These are phyloP conservation scores for Penicillium canescens DNA, from an alignment of 495 filamentous ascomycete species.

Conservation along the genomic window DNA sequence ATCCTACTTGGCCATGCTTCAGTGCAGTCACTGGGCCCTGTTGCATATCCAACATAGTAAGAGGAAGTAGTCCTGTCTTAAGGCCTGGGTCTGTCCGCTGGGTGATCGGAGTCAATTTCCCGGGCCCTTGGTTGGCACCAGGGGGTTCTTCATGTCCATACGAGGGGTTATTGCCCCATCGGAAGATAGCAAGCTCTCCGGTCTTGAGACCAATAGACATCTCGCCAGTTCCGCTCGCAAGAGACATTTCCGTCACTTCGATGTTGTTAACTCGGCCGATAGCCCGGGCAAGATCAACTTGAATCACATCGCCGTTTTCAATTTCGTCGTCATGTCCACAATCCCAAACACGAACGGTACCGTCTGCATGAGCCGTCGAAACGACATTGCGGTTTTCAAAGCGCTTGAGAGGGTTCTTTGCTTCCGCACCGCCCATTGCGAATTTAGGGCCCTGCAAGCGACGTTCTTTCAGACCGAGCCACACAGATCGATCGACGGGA, in stretches of 20 bases:
- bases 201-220: slow-evolving; percentile 76
- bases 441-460: slow-evolving; percentile 72
- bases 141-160: slow-evolving; percentile 57
- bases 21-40: slow-evolving; percentile 76
- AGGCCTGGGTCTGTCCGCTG: slow-evolving; percentile 75
- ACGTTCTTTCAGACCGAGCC: slow-evolving; percentile 86
- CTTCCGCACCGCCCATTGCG: slow-evolving; percentile 73
- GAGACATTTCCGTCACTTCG: slow-evolving; percentile 69
- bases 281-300: slow-evolving; percentile 84
- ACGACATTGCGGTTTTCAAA: slow-evolving; percentile 80
- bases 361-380: slow-evolving; percentile 82
- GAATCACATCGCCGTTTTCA: slow-evolving; percentile 78
- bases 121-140: slow-evolving; percentile 51
- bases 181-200: slow-evolving; percentile 84
- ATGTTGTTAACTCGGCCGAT: slow-evolving; percentile 77
- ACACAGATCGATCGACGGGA: slow-evolving; percentile 70
- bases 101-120: slow-evolving; percentile 68
- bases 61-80: slow-evolving; percentile 78
- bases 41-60: slow-evolving; percentile 77
- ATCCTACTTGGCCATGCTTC: slow-evolving; percentile 86
- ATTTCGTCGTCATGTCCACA: slow-evolving; percentile 87
- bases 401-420: slow-evolving; percentile 63
- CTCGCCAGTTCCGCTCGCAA: slow-evolving; percentile 78
- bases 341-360: slow-evolving; percentile 87
- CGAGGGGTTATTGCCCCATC: slow-evolving; percentile 78